Percentiles rank a stretch among this genome's conserved stretches.
These are phyloP conservation scores for Candida tammaniensis DNA, from an alignment of 805 yeast genomes.

Conservation along the genomic window DNA sequence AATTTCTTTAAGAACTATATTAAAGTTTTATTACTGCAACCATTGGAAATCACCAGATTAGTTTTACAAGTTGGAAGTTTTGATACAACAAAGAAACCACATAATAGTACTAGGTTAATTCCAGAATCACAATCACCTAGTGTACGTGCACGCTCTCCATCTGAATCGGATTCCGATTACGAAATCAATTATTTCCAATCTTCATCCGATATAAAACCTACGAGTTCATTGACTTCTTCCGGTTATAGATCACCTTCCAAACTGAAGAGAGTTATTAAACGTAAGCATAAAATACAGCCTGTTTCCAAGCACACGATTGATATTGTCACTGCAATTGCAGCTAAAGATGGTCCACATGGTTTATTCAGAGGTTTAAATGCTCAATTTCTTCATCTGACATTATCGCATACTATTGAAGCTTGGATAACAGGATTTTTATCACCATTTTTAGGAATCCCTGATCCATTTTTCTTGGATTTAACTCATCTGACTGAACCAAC, in stretches of 20 bases:
- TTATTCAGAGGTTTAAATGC: constrained; percentile 75
- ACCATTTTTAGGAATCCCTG: constrained; percentile 79
- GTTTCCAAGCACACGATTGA: constrained; percentile 60
- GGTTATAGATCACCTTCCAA: constrained; percentile 6
- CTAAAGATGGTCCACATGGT: constrained; percentile 72
- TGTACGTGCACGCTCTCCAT: constrained; percentile 3
- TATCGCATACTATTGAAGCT: constrained; percentile 75
- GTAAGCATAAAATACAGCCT: constrained; percentile 46
- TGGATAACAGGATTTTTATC: constrained; percentile 90
- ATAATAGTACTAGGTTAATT: constrained; percentile 12
- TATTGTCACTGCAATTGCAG: constrained; percentile 58
- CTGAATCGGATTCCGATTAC: constrained; percentile 17
- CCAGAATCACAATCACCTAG: constrained; percentile 10
- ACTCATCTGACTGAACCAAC: constrained; percentile 77
- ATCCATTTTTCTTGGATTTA: constrained; percentile 81
- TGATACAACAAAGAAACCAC: constrained; percentile 20
- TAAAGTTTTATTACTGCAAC: constrained; percentile 72
- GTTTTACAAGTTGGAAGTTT: constrained; percentile 79
- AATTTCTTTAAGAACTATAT: constrained; percentile 68
- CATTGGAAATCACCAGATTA: constrained; percentile 79
- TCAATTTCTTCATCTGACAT: constrained; percentile 71
- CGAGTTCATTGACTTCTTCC: constrained; percentile 3
- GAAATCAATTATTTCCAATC: constrained; percentile 36
- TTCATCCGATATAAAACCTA: constrained; percentile 2
- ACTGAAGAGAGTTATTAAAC: constrained; percentile 8